Evolutionary conservation across 108 stramenopile genomes (phyloP).

Genomic region (Aurantiochytrium sp.): DNA sequence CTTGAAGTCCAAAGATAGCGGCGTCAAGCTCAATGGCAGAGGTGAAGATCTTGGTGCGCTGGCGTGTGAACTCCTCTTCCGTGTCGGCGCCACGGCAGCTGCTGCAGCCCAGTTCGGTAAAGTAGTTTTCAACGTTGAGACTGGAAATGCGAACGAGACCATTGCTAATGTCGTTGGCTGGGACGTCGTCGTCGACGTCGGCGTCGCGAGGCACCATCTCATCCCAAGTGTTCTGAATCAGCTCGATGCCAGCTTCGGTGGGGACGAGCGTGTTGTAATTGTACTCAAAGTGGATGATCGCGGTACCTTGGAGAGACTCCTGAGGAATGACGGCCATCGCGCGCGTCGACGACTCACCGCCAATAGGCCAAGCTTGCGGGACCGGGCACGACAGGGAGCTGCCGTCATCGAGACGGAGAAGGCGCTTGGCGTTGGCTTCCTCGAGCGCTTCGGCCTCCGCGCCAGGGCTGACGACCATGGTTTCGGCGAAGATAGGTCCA

Average conservation of each 20-base stretch:
- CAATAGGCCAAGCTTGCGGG: background rate
- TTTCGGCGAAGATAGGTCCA: background rate
- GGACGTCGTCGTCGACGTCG: background rate
- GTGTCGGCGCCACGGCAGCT: background rate
- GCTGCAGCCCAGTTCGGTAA: background rate
- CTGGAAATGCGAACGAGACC: background rate
- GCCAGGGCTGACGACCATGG: background rate
- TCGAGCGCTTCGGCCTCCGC: background rate
- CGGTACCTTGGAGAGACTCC: background rate
- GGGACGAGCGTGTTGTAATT: background rate
- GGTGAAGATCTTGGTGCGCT: background rate
- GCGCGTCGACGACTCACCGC: background rate
- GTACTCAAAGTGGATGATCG: background rate
- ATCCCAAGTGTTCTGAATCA: background rate
- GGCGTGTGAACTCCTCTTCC: background rate
- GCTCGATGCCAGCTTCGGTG: background rate
- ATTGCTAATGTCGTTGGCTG: background rate
- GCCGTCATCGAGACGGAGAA: background rate
- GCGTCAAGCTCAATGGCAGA: background rate
- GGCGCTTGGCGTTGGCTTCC: background rate
- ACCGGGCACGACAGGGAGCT: background rate
- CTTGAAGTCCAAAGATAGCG: background rate
- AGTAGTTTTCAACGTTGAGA: background rate
- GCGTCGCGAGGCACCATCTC: background rate
- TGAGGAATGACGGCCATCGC: background rate